phyloP scores from a whole-genome alignment of 2,329 filamentous ascomycete species.

The Hymenoscyphus albidus region DNA sequence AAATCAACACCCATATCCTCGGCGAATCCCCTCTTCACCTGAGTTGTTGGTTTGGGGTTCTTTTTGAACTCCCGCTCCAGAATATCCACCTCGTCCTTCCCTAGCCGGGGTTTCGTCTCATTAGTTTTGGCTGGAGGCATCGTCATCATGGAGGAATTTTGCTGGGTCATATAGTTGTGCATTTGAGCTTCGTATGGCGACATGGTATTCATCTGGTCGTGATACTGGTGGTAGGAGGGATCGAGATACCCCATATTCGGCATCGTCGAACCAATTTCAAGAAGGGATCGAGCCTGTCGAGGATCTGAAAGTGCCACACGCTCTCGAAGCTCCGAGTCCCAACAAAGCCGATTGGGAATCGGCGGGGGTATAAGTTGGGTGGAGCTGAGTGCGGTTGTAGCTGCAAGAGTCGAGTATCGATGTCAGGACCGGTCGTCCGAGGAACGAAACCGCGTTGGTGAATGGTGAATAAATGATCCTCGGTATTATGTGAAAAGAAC shows the following conservation, averaged over 20 bases:
- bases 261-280: slow-evolving; percentile 17
- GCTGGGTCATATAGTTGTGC: slow-evolving; percentile 22
- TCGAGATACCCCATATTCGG: slow-evolving; percentile 31
- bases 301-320: slow-evolving; percentile 13
- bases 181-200: slow-evolving; percentile 23
- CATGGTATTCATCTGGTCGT: slow-evolving; percentile 22
- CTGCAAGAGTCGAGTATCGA: background rate
- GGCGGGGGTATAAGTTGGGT: background rate
- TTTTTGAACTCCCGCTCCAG: slow-evolving; percentile 59
- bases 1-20: slow-evolving; percentile 60
- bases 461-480: background rate
- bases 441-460: background rate
- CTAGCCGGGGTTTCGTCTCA: slow-evolving; percentile 40
- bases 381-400: background rate
- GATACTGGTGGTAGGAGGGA: slow-evolving; percentile 22
- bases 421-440: background rate
- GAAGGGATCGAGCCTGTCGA: slow-evolving; percentile 10
- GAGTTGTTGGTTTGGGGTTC: slow-evolving; percentile 62
- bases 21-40: slow-evolving; percentile 56
- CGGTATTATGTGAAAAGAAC: background rate
- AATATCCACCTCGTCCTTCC: slow-evolving; percentile 56
- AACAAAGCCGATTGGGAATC: background rate
- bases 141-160: slow-evolving; percentile 35
- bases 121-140: slow-evolving; percentile 28
- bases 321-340: background rate